Evolutionary conservation across 2,329 filamentous ascomycete genomes (phyloP).

Genomic region (Colletotrichum acutatum): DNA sequence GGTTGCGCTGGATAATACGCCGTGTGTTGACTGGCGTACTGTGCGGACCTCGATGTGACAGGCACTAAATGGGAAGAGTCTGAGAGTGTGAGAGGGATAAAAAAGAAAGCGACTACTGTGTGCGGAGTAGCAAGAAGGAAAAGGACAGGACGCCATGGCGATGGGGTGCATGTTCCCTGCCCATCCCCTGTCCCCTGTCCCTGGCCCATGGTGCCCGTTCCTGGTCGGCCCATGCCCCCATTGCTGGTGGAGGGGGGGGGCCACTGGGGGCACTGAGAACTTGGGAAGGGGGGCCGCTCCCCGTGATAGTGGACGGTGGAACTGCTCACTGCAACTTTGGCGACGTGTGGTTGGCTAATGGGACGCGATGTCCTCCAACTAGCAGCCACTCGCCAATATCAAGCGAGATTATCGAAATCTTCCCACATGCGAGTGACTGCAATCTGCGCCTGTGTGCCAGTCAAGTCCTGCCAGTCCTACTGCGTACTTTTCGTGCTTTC

Average conservation of each 20-base stretch:
- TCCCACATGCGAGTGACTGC: slow-evolving; percentile 29
- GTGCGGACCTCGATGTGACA: neutral
- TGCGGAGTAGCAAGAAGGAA: neutral
- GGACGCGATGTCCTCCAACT: slow-evolving; percentile 12
- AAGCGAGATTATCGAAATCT: slow-evolving; percentile 41
- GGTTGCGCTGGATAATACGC: neutral
- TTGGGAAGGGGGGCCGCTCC: slow-evolving; percentile 3
- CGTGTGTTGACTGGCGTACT: neutral
- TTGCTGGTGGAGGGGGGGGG: neutral
- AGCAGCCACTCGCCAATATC: slow-evolving; percentile 36
- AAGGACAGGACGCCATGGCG: neutral
- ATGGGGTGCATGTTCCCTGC: neutral
- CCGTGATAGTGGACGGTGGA: slow-evolving; percentile 34
- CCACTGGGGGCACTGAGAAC: neutral
- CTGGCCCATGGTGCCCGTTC: neutral
- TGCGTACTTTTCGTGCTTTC: too few species aligned
- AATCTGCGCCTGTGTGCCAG: neutral
- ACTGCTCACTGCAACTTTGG: slow-evolving; percentile 19
- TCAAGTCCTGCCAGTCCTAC: too few species aligned
- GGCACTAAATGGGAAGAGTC: neutral
- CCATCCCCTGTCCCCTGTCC: neutral
- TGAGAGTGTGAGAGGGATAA: neutral
- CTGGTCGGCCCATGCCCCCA: neutral
- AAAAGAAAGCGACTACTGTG: too few species aligned
- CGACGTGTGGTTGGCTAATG: slow-evolving; percentile 27